Evolutionary conservation across 2,329 filamentous ascomycete genomes (phyloP).

Genomic region (Penicillium hordei): DNA sequence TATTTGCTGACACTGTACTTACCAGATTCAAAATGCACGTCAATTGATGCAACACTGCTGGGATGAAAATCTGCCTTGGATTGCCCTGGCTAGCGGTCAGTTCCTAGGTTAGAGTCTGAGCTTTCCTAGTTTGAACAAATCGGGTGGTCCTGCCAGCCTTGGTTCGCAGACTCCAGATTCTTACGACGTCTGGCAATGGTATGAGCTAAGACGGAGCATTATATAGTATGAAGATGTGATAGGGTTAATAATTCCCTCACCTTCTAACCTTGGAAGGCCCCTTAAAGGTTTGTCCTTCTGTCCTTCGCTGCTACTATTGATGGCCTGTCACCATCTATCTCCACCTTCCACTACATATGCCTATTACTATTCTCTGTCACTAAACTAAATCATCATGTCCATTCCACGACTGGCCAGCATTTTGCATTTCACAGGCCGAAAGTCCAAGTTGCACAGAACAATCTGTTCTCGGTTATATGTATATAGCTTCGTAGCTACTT

Average conservation of each 20-base stretch:
- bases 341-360: not conserved
- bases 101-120: constrained; percentile 35
- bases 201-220: not conserved
- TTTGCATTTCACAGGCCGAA: not conserved
- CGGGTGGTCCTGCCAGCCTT: not conserved
- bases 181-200: not conserved
- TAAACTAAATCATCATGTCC: not conserved
- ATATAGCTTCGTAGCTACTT: not conserved
- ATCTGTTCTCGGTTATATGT: too few species aligned
- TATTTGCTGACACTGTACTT: not conserved
- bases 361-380: not conserved
- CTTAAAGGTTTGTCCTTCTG: not conserved
- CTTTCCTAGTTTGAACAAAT: not conserved
- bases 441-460: not conserved
- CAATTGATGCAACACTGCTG: constrained; percentile 44
- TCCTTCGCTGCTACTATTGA: not conserved
- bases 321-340: not conserved
- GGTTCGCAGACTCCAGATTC: not conserved
- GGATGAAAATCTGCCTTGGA: constrained; percentile 40
- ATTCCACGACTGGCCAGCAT: not conserved
- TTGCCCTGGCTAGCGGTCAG: constrained; percentile 40
- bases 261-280: not conserved
- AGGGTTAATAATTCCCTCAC: not conserved
- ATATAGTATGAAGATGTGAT: not conserved
- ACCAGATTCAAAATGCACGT: constrained; percentile 43